phyloP scores from a whole-genome alignment of 768 basidiomycete genomes.

The Exidia glandulosa region DNA sequence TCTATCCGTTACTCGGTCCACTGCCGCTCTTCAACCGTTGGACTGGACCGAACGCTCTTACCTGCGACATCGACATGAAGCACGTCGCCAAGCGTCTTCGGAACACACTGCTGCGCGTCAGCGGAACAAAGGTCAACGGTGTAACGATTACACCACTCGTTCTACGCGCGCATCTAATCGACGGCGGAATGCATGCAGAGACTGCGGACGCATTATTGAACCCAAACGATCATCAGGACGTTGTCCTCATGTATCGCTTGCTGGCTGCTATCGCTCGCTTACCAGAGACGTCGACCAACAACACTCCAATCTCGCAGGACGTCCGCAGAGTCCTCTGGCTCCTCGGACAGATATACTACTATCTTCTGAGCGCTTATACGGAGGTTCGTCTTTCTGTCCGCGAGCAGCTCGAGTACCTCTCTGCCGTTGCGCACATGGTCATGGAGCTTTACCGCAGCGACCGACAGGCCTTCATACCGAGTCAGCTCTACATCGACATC shows the following conservation, averaged over 20 bases:
- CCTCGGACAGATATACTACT: constrained; percentile 13
- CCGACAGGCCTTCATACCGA: constrained; percentile 15
- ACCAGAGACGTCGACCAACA: constrained; percentile 1
- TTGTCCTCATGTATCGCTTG: constrained; percentile 16
- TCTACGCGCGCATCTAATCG: constrained; percentile 13
- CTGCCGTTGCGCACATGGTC: constrained; percentile 21
- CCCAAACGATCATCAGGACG: constrained; percentile 24
- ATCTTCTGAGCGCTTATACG: constrained; percentile 21
- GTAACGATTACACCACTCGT: constrained; percentile 16
- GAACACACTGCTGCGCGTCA: constrained; percentile 16
- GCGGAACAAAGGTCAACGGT: constrained; percentile 15
- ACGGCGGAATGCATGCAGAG: constrained; percentile 1
- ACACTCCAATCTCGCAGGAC: constrained; percentile 10
- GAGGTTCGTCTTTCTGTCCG: constrained; percentile 16
- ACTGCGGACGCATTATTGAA: constrained; percentile 14
- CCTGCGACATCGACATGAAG: constrained; percentile 24
- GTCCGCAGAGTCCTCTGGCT: constrained; percentile 14
- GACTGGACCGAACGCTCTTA: constrained; percentile 24
- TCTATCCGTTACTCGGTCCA: constrained; percentile 14
- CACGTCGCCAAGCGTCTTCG: constrained; percentile 24
- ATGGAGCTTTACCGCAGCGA: constrained; percentile 10
- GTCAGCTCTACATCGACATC: constrained; percentile 20
- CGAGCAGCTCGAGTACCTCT: constrained; percentile 24
- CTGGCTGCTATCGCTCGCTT: constrained; percentile 17
- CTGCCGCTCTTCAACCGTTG: constrained; percentile 18